Evolutionary conservation across 2,329 filamentous ascomycete genomes (phyloP), one percentile per base, ranked within the genome.

Genomic region (Scleromitrula shiraiana): DNA sequence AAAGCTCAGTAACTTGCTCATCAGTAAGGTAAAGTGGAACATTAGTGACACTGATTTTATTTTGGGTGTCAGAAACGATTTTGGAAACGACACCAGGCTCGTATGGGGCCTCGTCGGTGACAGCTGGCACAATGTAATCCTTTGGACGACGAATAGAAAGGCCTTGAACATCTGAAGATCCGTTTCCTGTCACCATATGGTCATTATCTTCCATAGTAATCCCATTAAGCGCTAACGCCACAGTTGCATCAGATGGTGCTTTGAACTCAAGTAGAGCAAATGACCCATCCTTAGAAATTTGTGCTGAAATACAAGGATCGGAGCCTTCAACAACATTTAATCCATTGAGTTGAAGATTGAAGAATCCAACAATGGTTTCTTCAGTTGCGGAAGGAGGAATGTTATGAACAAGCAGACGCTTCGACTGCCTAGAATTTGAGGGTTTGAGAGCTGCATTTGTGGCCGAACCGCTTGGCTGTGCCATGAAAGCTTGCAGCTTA

Each of bases 281-380:
- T 1, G 78, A 76, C 47, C 76, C 73, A 64, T 95, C 88, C 50
- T 82, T 80, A 19, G 89, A 85, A 48, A 97, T 74, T 59, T 95
- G 87, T 30, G 85, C 88, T 7, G 84, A 82, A 44, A 88, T 74
- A 64, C 93, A 97, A 29, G 91, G 90, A 60, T 97, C 90, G 39
- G 78, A 77, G 55, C 80, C 82, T 56, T 88, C 82, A 44, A 95
- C 80, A 29, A 96, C 85, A 60, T 98, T 99, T 39, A 98, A 72
- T n/a, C 90, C 89, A 60, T 98, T 97, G 43, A 99, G 77, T 65
- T 97, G 90, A 20, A 95, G 74, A 62, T 98, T 98, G 76, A 98
- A 96, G 70, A 96, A 98, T 19, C 81, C 76, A 51, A 84, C 70
- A 33, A 98, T 65, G 53, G 70, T 72, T 45, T 95, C 90, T 51